phyloP scores from a whole-genome alignment of 768 basidiomycete genomes.

The Rhodotorula toruloides region DNA sequence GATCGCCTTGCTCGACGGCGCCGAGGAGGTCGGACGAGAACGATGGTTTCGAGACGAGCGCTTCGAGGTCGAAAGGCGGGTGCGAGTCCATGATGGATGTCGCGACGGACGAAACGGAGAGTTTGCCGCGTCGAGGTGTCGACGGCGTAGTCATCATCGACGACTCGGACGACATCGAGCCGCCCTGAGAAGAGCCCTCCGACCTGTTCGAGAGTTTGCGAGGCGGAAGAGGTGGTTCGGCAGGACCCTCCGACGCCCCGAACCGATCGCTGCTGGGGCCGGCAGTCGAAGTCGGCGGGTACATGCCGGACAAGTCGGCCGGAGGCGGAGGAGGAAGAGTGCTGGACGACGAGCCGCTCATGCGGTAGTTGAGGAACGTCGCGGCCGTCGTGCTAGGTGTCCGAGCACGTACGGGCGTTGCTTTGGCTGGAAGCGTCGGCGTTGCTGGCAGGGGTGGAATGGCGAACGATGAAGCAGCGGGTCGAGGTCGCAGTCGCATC shows the following conservation, averaged over 20 bases:
- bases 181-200: constrained; percentile 8
- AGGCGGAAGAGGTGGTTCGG: not conserved
- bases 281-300: not conserved
- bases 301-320: not conserved
- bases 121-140: constrained; percentile 2
- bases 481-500: constrained; percentile 13
- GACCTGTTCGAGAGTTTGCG: constrained; percentile 7
- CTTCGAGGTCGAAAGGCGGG: constrained; percentile 16
- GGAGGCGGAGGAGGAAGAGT: not conserved
- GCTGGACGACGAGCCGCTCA: constrained; percentile 6
- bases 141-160: not conserved
- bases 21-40: no score
- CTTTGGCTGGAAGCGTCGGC: not conserved
- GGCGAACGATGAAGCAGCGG: not conserved
- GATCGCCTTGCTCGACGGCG: constrained; percentile 4
- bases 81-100: not conserved
- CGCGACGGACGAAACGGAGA: constrained; percentile 2
- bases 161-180: constrained; percentile 8
- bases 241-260: not conserved
- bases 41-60: constrained; percentile 2
- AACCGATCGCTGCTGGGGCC: no score
- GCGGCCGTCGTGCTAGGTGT: constrained; percentile 6
- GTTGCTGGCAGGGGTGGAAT: not conserved
- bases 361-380: constrained; percentile 28
- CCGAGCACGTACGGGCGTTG: not conserved